Percentiles rank a stretch among this genome's conserved stretches.
Conservation (phyloP, 108 stramenopile species). For the Conticribra weissflogii region DNA sequence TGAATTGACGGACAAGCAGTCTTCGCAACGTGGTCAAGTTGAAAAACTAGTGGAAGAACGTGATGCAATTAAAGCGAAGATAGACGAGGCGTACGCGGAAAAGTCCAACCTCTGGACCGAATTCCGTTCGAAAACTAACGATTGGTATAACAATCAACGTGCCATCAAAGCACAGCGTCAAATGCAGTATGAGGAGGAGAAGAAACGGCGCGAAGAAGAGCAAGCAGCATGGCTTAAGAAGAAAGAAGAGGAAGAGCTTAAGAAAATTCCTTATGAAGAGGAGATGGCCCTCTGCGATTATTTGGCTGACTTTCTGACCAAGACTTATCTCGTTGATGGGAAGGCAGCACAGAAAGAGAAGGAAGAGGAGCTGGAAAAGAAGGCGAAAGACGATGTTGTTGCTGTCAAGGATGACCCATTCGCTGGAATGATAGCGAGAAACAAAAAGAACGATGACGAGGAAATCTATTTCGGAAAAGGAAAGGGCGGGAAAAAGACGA, state of each 20-base stretch:
- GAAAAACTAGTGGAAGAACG: conserved; percentile 73
- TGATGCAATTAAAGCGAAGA: conserved; percentile 69
- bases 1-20: conserved; percentile 61
- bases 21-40: conserved; percentile 58
- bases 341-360: conserved; percentile 6
- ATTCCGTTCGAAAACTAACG: conserved; percentile 80
- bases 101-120: conserved; percentile 75
- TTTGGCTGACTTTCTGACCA: conserved; percentile 86
- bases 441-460: conserved; percentile 75
- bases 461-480: conserved; percentile 74
- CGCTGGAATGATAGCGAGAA: conserved; percentile 72
- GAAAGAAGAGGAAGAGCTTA: conserved; percentile 92
- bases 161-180: conserved; percentile 82
- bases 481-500: conserved; percentile 73
- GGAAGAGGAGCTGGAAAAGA: conserved; percentile 41
- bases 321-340: conserved; percentile 58
- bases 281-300: conserved; percentile 96
- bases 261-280: conserved; percentile 96
- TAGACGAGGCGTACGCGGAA: conserved; percentile 81
- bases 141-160: conserved; percentile 83
- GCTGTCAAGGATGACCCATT: conserved; percentile 88
- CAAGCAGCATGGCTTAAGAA: conserved; percentile 80
- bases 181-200: conserved; percentile 87
- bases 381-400: conserved; percentile 58
- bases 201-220: conserved; percentile 87